Evolutionary conservation across 805 yeast species (phyloP).

Genomic region (Komagataella mondaviorum): DNA sequence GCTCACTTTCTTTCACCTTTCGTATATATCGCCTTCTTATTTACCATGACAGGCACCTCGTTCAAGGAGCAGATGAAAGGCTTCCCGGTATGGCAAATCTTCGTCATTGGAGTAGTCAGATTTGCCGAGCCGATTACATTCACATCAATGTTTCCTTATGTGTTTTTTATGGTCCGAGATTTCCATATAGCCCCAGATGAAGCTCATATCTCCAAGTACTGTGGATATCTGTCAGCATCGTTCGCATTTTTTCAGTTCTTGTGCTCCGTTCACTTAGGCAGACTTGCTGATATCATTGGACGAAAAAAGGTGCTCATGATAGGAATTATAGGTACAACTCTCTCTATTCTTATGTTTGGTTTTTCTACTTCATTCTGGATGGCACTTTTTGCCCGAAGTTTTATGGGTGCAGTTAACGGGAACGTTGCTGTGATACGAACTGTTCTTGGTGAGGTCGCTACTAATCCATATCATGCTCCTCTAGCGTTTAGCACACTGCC

Average conservation of each 20-base stretch:
- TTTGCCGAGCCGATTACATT: conserved; percentile 52
- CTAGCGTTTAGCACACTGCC: conserved; percentile 51
- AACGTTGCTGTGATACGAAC: conserved; percentile 56
- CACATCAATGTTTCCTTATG: conserved; percentile 51
- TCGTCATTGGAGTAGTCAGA: conserved; percentile 28
- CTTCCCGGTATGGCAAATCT: conserved; percentile 39
- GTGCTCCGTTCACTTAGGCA: conserved; percentile 50
- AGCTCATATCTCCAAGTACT: conserved; percentile 41
- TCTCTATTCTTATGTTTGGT: conserved; percentile 36
- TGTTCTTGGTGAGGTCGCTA: conserved; percentile 45
- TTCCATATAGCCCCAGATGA: conserved; percentile 36
- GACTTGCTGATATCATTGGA: conserved; percentile 38
- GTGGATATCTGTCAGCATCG: conserved; percentile 49
- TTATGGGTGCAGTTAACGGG: conserved; percentile 48
- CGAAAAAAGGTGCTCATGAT: conserved; percentile 37
- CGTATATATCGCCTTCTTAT: not conserved
- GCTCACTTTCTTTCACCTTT: not conserved
- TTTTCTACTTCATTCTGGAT: conserved; percentile 34
- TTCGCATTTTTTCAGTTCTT: conserved; percentile 49
- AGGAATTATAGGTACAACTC: conserved; percentile 40
- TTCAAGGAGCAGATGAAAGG: conserved; percentile 39
- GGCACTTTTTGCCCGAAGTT: conserved; percentile 38
- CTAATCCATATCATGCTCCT: conserved; percentile 44
- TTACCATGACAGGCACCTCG: conserved; percentile 2
- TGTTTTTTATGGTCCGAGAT: conserved; percentile 49